Evolutionary conservation across 202 grass and related monocot species (phyloP), one percentile per base, ranked within the genome.

Genomic region (Setaria viridis): DNA sequence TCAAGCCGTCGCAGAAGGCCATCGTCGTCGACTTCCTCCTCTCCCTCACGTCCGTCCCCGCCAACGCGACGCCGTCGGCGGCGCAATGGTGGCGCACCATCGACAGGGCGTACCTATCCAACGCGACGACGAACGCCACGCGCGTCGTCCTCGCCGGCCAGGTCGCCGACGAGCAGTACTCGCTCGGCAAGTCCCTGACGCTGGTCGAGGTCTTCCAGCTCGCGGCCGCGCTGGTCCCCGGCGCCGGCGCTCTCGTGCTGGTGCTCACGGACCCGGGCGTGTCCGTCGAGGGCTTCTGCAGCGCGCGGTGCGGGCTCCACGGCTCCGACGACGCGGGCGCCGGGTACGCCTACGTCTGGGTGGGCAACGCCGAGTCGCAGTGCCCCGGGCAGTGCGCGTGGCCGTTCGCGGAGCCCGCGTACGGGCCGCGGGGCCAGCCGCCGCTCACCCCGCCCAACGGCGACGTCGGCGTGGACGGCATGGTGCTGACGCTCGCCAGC

Each of bases 201-300:
- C 76, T 81, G 15, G 25, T 56, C 34, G 65, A 94, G 43, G 15
- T 94, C n/a, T 37, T 30, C 20, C 63, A 73, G 77, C 80, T 94
- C 15, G 89, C 87, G 25, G 74, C 77, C 30, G 80, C 64, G 3
- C 43, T 72, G 30, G 13, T 25, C 1, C 58, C 72, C 48, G 51
- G n/a, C 15, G 65, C 57, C 6, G 81, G 69, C 51, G 81, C 72
- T 9, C 62, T 91, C 51, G 89, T 66, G 55, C 66, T 94, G 59
- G 92, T 94, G 25, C 84, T 94, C 43, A 94, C 92, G 0, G 86
- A 84, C 67, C 34, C 39, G 0, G 90, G 78, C 39, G 85, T 94
- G 6, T 75, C 62, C 1, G 90, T 94, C 4, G 87, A 92, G 67
- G 85, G 87, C 34, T 92, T 94, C 93, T 90, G 90, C 82, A 92